Percentiles rank a stretch among this genome's conserved stretches.
phyloP scores from a whole-genome alignment of 2,329 filamentous ascomycete species.

The Corniculantispora saksenae region DNA sequence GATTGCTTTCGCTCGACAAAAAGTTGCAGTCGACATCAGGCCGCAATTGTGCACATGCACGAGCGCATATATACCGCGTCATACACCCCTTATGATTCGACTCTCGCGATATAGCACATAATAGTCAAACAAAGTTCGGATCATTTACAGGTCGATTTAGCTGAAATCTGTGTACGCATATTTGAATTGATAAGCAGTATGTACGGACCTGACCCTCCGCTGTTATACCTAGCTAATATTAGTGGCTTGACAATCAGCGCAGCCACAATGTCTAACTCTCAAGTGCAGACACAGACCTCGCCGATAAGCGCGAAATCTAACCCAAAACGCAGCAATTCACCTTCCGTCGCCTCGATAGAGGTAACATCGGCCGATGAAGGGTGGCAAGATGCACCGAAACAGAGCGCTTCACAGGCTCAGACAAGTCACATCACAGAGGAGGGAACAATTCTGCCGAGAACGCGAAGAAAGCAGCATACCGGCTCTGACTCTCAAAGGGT shows the following conservation, averaged over 20 bases:
- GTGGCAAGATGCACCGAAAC: neutral
- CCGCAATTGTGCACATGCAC: slow-evolving; percentile 1
- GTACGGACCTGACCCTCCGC: neutral
- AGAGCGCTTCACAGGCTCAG: neutral
- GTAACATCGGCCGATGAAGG: neutral
- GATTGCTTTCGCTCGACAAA: neutral
- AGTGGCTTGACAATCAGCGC: neutral
- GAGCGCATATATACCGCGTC: neutral
- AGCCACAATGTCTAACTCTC: neutral
- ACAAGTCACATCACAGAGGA: neutral
- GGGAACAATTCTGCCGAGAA: neutral
- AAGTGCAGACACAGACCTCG: neutral
- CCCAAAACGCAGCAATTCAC: neutral
- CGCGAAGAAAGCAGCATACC: neutral
- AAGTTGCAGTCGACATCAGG: neutral
- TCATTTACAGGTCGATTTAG: no score
- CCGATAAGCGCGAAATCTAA: neutral
- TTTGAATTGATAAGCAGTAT: neutral
- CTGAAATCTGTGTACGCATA: neutral
- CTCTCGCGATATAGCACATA: neutral
- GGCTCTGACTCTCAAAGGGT: neutral
- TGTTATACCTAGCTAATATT: neutral
- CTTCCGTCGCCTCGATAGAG: neutral
- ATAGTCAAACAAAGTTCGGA: no score
- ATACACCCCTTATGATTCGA: neutral